Conservation (phyloP, 805 yeast species). For the Jamesozyma spencerorum region DNA sequence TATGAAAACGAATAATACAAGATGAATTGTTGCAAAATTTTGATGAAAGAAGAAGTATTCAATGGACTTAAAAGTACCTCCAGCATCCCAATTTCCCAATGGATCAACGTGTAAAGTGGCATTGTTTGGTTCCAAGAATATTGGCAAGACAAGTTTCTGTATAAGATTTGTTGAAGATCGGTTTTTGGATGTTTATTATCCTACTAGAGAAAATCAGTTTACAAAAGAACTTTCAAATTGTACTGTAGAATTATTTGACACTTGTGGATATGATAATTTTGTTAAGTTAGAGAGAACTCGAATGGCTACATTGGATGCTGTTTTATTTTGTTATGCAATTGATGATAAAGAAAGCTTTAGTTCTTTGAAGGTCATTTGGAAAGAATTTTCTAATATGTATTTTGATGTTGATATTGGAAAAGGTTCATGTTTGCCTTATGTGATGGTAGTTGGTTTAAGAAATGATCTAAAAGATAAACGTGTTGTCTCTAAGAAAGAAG, state of each 20-base stretch:
- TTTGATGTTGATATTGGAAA: conserved; percentile 42
- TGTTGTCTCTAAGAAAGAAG: conserved; percentile 15
- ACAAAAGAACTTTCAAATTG: conserved; percentile 45
- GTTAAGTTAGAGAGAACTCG: conserved; percentile 57
- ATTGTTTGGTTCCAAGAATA: conserved; percentile 80
- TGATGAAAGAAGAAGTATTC: no score
- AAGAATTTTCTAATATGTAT: conserved; percentile 42
- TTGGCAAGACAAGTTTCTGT: conserved; percentile 79
- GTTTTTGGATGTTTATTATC: conserved; percentile 81
- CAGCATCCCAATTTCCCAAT: not conserved
- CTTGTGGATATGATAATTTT: conserved; percentile 86
- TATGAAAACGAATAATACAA: no score
- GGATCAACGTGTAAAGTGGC: conserved; percentile 51
- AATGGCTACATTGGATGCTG: conserved; percentile 75
- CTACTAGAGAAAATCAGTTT: conserved; percentile 83
- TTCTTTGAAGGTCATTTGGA: conserved; percentile 65
- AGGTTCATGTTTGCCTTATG: conserved; percentile 47
- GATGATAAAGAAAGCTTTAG: conserved; percentile 72
- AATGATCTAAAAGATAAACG: conserved; percentile 14
- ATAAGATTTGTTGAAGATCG: conserved; percentile 82
- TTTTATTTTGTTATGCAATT: conserved; percentile 72
- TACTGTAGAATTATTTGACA: conserved; percentile 67
- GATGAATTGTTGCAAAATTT: no score
- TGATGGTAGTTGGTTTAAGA: conserved; percentile 44
- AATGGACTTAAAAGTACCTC: conserved; percentile 3